Percentiles rank a stretch among this genome's conserved stretches.
These are phyloP conservation scores for Trametes villosa DNA, from an alignment of 768 basidiomycete species.

Conservation along the genomic window DNA sequence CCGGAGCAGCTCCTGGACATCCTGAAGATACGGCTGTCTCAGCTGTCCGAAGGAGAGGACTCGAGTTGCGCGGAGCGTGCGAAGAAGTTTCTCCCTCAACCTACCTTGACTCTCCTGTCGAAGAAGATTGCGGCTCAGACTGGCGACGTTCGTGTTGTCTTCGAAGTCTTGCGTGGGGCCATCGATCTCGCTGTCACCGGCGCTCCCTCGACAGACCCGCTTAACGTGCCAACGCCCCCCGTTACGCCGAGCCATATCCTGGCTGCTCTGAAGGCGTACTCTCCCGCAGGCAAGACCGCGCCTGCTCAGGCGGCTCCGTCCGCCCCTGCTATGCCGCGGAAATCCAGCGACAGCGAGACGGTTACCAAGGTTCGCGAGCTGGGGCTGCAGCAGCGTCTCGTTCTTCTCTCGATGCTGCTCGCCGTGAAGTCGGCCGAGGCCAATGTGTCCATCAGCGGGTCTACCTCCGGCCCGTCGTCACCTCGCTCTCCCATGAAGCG, in stretches of 20 bases:
- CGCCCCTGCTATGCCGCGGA: conserved; percentile 13
- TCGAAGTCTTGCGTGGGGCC: conserved; percentile 80
- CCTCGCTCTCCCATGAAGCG: conserved; percentile 58
- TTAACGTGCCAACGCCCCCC: conserved; percentile 38
- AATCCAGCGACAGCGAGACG: conserved; percentile 53
- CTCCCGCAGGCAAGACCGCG: conserved; percentile 35
- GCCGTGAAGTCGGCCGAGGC: conserved; percentile 65
- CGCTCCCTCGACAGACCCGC: conserved; percentile 23
- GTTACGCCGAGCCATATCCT: conserved; percentile 74
- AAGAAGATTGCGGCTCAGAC: conserved; percentile 84
- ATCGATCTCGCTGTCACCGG: conserved; percentile 63
- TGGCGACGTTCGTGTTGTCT: conserved; percentile 80
- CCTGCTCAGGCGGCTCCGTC: conserved; percentile 43
- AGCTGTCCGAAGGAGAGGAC: conserved; percentile 44
- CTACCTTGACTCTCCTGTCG: conserved; percentile 70
- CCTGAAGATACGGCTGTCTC: conserved; percentile 62
- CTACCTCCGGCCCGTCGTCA: conserved; percentile 35
- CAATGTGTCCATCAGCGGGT: conserved; percentile 54
- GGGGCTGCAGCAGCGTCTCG: conserved; percentile 75
- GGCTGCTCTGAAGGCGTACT: conserved; percentile 73
- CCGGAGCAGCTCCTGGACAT: conserved; percentile 72
- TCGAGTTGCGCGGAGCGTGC: conserved; percentile 22
- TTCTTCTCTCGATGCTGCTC: conserved; percentile 64
- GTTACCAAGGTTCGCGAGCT: conserved; percentile 68
- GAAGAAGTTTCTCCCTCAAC: conserved; percentile 62